Evolutionary conservation across 768 basidiomycete genomes (phyloP).

Genomic region (Flagelloscypha sp.): DNA sequence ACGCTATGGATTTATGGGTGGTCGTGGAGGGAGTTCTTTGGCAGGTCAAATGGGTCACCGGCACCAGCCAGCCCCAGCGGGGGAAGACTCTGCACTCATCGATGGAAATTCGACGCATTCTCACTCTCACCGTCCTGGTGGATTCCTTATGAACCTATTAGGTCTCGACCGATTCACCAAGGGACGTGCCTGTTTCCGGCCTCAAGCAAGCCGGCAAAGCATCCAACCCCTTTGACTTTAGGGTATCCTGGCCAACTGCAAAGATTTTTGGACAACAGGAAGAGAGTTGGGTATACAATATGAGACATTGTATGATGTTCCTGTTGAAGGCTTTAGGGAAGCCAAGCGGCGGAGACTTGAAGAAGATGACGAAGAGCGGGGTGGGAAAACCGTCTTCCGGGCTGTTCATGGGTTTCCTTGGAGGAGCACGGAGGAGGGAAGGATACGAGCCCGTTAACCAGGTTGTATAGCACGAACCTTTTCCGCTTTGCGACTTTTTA

Average conservation of each 20-base stretch:
- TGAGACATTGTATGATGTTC: slow-evolving; percentile 82
- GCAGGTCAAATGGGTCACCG: slow-evolving; percentile 72
- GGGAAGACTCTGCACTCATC: slow-evolving; percentile 10
- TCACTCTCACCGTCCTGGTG: slow-evolving; percentile 19
- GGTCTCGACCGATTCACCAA: slow-evolving; percentile 93
- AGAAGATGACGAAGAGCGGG: slow-evolving; percentile 33
- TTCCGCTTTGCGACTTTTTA: not conserved
- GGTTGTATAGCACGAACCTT: slow-evolving; percentile 22
- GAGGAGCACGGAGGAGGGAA: slow-evolving; percentile 33
- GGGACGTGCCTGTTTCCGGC: slow-evolving; percentile 81
- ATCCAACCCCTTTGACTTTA: slow-evolving; percentile 89
- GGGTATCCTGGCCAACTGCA: slow-evolving; percentile 70
- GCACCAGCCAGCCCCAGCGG: slow-evolving; percentile 37
- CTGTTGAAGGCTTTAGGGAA: slow-evolving; percentile 74
- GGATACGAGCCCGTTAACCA: slow-evolving; percentile 66
- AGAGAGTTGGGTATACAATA: slow-evolving; percentile 86
- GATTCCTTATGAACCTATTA: slow-evolving; percentile 82
- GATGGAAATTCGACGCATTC: slow-evolving; percentile 8
- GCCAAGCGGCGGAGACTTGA: slow-evolving; percentile 59
- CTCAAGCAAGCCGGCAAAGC: slow-evolving; percentile 69
- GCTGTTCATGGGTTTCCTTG: slow-evolving; percentile 49
- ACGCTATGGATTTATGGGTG: slow-evolving; percentile 95
- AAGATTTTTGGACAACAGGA: slow-evolving; percentile 91
- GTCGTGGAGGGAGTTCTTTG: slow-evolving; percentile 64
- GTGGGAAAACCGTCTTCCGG: slow-evolving; percentile 13